These are phyloP conservation scores for Diaporthe sp. DNA, from an alignment of 2,329 filamentous ascomycete species.

Conservation along the genomic window DNA sequence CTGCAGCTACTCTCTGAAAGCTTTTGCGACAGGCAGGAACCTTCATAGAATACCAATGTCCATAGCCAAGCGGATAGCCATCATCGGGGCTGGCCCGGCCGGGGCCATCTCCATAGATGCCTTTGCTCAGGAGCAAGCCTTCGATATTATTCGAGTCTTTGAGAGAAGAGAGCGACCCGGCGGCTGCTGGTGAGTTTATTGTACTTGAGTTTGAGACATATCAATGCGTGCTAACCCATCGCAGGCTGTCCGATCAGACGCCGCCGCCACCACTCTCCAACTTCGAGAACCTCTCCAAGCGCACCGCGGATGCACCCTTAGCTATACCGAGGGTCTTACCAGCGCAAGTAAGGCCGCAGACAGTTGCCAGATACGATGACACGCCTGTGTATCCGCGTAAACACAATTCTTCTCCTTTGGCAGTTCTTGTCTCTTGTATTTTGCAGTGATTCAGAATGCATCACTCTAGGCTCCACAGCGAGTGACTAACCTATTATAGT, in stretches of 20 bases:
- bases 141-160: slow-evolving; percentile 70
- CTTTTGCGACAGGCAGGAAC: too few species aligned
- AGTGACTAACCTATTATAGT: slow-evolving; percentile 42
- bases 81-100: slow-evolving; percentile 70
- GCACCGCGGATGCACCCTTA: slow-evolving; percentile 65
- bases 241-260: slow-evolving; percentile 47
- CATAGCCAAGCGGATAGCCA: slow-evolving; percentile 57
- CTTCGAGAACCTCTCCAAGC: slow-evolving; percentile 60
- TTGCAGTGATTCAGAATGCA: not conserved
- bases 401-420: too few species aligned
- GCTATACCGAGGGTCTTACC: slow-evolving; percentile 63
- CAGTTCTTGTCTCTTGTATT: too few species aligned
- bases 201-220: slow-evolving; percentile 27
- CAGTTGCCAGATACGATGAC: not conserved
- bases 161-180: slow-evolving; percentile 68
- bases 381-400: slow-evolving; percentile 56
- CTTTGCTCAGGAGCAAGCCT: slow-evolving; percentile 66
- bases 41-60: slow-evolving; percentile 32
- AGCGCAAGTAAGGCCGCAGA: slow-evolving; percentile 46
- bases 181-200: slow-evolving; percentile 64
- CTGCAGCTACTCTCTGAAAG: not conserved
- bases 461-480: too few species aligned
- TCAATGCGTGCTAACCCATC: not conserved
- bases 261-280: slow-evolving; percentile 58
- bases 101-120: slow-evolving; percentile 71